Percentiles rank a stretch among this genome's conserved stretches.
phyloP scores from a whole-genome alignment of 257 asterid genomes.

The Scutellaria barbata region DNA sequence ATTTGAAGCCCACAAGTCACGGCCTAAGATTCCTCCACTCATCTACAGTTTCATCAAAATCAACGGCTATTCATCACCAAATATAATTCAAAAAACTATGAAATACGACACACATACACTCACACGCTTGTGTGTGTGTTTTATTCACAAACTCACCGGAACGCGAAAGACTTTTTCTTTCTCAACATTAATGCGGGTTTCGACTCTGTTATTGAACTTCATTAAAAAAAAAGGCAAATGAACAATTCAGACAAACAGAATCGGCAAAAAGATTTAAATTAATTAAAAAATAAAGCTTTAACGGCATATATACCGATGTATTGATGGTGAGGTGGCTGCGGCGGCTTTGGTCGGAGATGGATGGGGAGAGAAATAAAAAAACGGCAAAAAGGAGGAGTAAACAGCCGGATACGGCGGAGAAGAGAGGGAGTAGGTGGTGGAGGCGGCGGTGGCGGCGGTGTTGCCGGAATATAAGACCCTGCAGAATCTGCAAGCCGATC shows the following conservation, averaged over 20 bases:
- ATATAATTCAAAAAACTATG: neutral
- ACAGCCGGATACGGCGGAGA: conserved; percentile 49
- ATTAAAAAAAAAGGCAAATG: neutral
- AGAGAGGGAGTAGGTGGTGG: conserved; percentile 47
- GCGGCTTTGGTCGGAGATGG: conserved; percentile 34
- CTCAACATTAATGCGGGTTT: conserved; percentile 42
- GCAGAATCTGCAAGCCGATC: conserved; percentile 49
- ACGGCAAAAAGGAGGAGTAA: conserved; percentile 49
- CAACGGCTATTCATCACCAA: conserved; percentile 9
- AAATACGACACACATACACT: neutral
- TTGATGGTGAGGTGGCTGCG: conserved; percentile 33
- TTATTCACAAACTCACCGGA: conserved; percentile 54
- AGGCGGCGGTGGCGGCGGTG: conserved; percentile 56
- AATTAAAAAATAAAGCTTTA: neutral
- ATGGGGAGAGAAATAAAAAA: conserved; percentile 54
- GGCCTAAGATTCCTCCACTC: conserved; percentile 52
- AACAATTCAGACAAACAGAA: conserved; percentile 14
- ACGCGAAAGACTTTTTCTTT: conserved; percentile 47
- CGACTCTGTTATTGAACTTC: conserved; percentile 43
- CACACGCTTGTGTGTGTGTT: neutral
- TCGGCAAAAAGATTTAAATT: neutral
- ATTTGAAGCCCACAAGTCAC: conserved; percentile 57
- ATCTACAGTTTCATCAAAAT: conserved; percentile 43
- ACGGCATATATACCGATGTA: conserved; percentile 34
- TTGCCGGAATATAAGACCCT: conserved; percentile 49